Base-by-base conservation (phyloP, 305 asterid genomes). In the Striga hermonthica region DNA sequence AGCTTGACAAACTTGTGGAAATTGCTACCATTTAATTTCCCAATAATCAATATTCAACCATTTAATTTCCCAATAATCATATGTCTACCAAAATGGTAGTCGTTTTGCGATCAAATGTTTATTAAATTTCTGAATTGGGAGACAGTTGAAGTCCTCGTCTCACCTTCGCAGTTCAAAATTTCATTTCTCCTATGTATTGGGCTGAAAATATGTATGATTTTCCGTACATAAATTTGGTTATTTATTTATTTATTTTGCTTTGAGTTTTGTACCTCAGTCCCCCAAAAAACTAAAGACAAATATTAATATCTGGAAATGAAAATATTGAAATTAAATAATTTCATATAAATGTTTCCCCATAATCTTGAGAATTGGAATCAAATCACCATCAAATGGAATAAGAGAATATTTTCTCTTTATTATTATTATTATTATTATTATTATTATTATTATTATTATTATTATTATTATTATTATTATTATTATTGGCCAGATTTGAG, bases 91-190 rank as follows among this genome's bases (percentile, higher is more conserved):
- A 52, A 52, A 59, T 57, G 40, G 74, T 66, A 54, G 75, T 69
- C 78, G 77, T 22, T 64, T 62, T 12, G 36, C 36, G 28, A 50
- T 60, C 22, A 13, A 31, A 62, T 62, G 43, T 72, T 67, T 57
- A 41, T 60, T 37, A 54, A 57, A 8, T 55, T 49, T 48, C 61
- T 65, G 69, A 63, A 70, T 62, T 69, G 65, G 80, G 78, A 65
- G 78, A 82, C 84, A 75, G 38, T 66, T 54, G 39, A 59, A 64
- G 72, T 70, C n/a, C 65, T 70, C 64, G 65, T 74, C 72, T 65
- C 60, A 13, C 65, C 15, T 63, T 72, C 74, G 57, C 71, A 64
- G 38, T 56, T 9, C n/a, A 31, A n/a, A 9, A 22, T 72, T 57
- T 60, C 68, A 53, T 71, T 57, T 62, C 31, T 45, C 50, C 65